A percentile compares a stretch with the other conserved stretches of the same genome.
Evolutionary conservation across 257 asterid species (phyloP).

Genomic region (Ilex aquifolium): DNA sequence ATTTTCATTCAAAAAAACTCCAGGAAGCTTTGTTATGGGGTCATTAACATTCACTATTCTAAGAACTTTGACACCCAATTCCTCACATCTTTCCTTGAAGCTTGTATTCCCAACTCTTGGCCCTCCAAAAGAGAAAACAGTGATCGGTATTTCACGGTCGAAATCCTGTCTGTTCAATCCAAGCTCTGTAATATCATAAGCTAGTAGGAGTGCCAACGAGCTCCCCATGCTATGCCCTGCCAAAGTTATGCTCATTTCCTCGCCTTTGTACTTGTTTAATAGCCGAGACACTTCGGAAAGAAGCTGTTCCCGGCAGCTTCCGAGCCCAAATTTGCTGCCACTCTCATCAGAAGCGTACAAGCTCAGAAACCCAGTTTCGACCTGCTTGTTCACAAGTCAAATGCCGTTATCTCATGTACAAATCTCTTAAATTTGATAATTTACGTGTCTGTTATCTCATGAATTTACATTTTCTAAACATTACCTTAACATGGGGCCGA

Average conservation of each 20-base stretch:
- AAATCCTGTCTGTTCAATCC: slow-evolving; percentile 26
- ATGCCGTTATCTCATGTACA: no score
- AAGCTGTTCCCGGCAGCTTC: slow-evolving; percentile 59
- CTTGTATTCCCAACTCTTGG: slow-evolving; percentile 65
- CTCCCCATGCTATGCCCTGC: slow-evolving; percentile 83
- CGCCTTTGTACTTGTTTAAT: slow-evolving; percentile 22
- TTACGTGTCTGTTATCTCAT: no score
- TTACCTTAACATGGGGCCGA: slow-evolving; percentile 33
- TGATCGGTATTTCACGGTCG: slow-evolving; percentile 26
- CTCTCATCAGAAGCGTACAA: slow-evolving; percentile 41
- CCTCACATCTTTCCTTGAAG: slow-evolving; percentile 62
- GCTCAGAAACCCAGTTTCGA: slow-evolving; percentile 58
- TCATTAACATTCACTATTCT: no score
- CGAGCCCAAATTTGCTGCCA: slow-evolving; percentile 35
- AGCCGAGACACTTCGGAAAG: slow-evolving; percentile 56
- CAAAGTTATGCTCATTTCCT: slow-evolving; percentile 48
- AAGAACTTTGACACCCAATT: slow-evolving; percentile 46
- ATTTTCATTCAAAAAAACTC: no score
- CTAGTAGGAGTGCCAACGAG: slow-evolving; percentile 45
- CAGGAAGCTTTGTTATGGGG: no score
- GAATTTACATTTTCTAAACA: no score
- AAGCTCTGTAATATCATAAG: slow-evolving; percentile 53
- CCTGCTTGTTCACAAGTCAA: slow-evolving; percentile 1
- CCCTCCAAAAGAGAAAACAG: slow-evolving; percentile 68
- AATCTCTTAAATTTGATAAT: no score